Conservation (phyloP, 495 filamentous ascomycete genomes). For the Copromyces sp. region DNA sequence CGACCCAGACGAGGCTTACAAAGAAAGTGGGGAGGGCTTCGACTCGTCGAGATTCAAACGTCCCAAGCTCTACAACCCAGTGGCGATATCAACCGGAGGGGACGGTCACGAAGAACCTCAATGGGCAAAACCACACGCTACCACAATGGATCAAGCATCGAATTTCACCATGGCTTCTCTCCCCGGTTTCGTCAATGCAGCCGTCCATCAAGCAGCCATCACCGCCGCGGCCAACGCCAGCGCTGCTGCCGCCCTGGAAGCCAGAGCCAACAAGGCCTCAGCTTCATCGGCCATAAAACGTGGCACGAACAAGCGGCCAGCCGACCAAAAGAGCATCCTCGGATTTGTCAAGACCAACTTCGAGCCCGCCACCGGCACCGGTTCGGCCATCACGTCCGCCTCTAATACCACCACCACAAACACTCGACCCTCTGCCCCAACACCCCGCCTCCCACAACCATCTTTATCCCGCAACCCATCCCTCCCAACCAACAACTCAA, state of each 20-base stretch:
- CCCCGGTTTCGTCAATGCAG: slow-evolving; percentile 34
- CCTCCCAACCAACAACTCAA: background rate
- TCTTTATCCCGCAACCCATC: background rate
- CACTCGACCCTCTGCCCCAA: background rate
- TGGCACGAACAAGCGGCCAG: slow-evolving; percentile 22
- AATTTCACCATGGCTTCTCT: slow-evolving; percentile 31
- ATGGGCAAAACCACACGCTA: slow-evolving; percentile 24
- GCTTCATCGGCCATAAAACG: slow-evolving; percentile 6
- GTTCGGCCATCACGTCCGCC: background rate
- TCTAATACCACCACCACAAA: background rate
- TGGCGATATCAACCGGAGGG: slow-evolving; percentile 6
- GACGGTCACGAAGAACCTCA: slow-evolving; percentile 22
- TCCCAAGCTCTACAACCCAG: slow-evolving; percentile 16
- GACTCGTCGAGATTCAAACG: slow-evolving; percentile 16
- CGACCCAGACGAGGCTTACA: slow-evolving; percentile 18
- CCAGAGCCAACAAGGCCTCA: slow-evolving; percentile 7
- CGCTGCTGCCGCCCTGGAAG: slow-evolving; percentile 9
- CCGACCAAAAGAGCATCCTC: slow-evolving; percentile 33
- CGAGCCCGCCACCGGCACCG: background rate
- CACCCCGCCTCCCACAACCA: background rate
- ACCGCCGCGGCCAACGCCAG: slow-evolving; percentile 16
- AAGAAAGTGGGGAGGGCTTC: background rate
- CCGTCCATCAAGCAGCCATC: slow-evolving; percentile 29
- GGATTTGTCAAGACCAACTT: slow-evolving; percentile 20
- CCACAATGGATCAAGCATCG: slow-evolving; percentile 36